Evolutionary conservation across 2,329 filamentous ascomycete species (phyloP).

Genomic region (Catunica adiposa): DNA sequence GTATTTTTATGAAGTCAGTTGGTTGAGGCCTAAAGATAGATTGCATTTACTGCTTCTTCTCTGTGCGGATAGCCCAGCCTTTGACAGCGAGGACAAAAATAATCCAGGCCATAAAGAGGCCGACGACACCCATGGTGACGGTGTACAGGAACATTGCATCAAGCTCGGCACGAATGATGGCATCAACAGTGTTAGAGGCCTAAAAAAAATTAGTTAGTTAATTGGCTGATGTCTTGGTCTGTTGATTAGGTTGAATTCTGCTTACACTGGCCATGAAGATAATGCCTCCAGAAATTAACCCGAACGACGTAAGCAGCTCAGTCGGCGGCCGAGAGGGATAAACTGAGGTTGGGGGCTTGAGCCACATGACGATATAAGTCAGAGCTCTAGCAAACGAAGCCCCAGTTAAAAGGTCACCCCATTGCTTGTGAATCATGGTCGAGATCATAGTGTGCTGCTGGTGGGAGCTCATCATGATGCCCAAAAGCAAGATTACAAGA

Average conservation of each 20-base stretch:
- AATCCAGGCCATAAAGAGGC: slow-evolving; percentile 72
- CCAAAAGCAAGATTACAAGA: slow-evolving; percentile 70
- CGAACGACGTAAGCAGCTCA: slow-evolving; percentile 76
- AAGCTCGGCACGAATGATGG: slow-evolving; percentile 60
- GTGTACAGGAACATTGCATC: slow-evolving; percentile 93
- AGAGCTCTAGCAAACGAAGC: slow-evolving; percentile 62
- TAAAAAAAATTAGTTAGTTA: slow-evolving; percentile 20
- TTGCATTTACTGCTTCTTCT: slow-evolving; percentile 18
- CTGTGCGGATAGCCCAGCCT: slow-evolving; percentile 56
- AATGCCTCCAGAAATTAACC: slow-evolving; percentile 69
- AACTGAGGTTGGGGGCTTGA: slow-evolving; percentile 65
- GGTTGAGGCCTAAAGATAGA: not conserved
- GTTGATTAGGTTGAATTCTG: slow-evolving; percentile 17
- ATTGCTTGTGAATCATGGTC: slow-evolving; percentile 85
- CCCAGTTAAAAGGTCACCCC: slow-evolving; percentile 70
- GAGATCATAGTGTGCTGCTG: slow-evolving; percentile 71
- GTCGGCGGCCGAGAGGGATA: slow-evolving; percentile 75
- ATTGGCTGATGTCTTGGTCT: not conserved
- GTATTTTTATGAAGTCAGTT: not conserved
- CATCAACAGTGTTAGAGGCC: slow-evolving; percentile 58
- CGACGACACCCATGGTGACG: slow-evolving; percentile 67
- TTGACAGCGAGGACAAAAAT: slow-evolving; percentile 67
- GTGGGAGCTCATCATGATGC: slow-evolving; percentile 90
- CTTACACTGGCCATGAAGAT: slow-evolving; percentile 84
- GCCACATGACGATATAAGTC: slow-evolving; percentile 65